Conservation (phyloP, 2,329 filamentous ascomycete genomes). For the Biscogniauxia marginata region DNA sequence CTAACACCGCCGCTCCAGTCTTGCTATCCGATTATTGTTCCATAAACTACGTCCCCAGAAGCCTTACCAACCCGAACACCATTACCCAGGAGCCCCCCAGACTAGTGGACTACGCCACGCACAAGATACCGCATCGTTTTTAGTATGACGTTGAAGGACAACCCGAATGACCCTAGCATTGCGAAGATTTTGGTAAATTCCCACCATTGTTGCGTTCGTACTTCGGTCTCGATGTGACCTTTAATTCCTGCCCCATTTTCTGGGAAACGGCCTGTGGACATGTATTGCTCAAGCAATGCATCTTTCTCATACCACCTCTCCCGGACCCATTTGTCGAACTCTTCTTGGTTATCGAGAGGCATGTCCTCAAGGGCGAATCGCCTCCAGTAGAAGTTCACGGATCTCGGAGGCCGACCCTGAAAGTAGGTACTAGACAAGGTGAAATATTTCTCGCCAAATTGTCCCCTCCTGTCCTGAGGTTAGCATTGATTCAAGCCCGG, state of each 20-base stretch:
- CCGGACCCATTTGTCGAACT: slow-evolving; percentile 82
- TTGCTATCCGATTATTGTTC: not conserved
- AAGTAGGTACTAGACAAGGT: slow-evolving; percentile 85
- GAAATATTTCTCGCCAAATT: slow-evolving; percentile 89
- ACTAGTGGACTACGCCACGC: not conserved
- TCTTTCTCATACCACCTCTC: slow-evolving; percentile 94
- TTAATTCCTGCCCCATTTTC: slow-evolving; percentile 53
- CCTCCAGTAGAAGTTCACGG: slow-evolving; percentile 96
- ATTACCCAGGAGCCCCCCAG: not conserved
- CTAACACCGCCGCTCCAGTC: not conserved
- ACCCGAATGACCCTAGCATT: slow-evolving; percentile 44
- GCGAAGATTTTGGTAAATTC: slow-evolving; percentile 57
- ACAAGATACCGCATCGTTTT: slow-evolving; percentile 15
- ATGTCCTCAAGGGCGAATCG: slow-evolving; percentile 79
- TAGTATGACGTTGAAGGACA: slow-evolving; percentile 39
- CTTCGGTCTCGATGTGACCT: slow-evolving; percentile 57
- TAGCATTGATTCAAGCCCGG: slow-evolving; percentile 1
- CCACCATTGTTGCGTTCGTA: slow-evolving; percentile 52
- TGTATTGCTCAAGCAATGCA: slow-evolving; percentile 78
- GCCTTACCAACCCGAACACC: not conserved
- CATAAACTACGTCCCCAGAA: not conserved
- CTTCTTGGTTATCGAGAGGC: slow-evolving; percentile 68
- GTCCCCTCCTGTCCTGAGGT: slow-evolving; percentile 56
- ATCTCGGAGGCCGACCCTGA: slow-evolving; percentile 84
- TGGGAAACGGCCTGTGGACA: slow-evolving; percentile 77